These are phyloP conservation scores for Fusarium illudens DNA, from an alignment of 2,329 filamentous ascomycete genomes.

Conservation along the genomic window DNA sequence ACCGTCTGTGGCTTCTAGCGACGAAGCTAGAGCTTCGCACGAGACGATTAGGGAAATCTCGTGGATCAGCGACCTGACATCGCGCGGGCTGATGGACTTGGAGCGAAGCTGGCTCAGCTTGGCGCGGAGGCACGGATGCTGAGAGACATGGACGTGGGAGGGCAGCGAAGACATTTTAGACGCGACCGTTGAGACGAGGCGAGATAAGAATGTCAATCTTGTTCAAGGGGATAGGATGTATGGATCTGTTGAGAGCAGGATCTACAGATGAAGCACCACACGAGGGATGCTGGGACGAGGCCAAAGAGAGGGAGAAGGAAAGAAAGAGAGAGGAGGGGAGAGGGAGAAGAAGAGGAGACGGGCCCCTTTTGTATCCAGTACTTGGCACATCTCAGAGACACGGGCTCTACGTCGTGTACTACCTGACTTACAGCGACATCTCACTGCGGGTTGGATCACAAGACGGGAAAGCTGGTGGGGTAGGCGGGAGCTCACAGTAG, in stretches of 20 bases:
- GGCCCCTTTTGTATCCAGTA: constrained; percentile 30
- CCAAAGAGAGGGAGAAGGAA: constrained; percentile 36
- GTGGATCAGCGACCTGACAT: constrained; percentile 83
- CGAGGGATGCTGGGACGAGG: constrained; percentile 38
- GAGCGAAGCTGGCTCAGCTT: constrained; percentile 93
- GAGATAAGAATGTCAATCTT: not conserved
- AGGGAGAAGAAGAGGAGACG: not conserved
- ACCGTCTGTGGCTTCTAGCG: constrained; percentile 64
- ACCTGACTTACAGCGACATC: constrained; percentile 20
- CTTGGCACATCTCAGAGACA: constrained; percentile 17
- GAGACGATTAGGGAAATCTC: constrained; percentile 86
- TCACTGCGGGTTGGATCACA: constrained; percentile 24
- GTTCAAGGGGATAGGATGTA: not conserved
- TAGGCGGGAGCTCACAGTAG: constrained; percentile 24
- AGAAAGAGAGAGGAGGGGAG: constrained; percentile 11
- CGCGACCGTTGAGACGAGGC: not conserved
- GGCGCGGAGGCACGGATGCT: constrained; percentile 83
- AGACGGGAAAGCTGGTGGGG: constrained; percentile 27
- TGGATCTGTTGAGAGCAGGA: constrained; percentile 5
- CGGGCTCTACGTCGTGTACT: constrained; percentile 30
- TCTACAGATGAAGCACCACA: constrained; percentile 36
- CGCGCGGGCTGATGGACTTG: constrained; percentile 70
- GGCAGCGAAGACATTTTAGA: constrained; percentile 54
- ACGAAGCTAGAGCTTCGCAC: constrained; percentile 78
- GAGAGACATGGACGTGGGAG: constrained; percentile 77